Base-by-base conservation (phyloP, 78 protist genomes). In the Speleostelium caveatum region DNA sequence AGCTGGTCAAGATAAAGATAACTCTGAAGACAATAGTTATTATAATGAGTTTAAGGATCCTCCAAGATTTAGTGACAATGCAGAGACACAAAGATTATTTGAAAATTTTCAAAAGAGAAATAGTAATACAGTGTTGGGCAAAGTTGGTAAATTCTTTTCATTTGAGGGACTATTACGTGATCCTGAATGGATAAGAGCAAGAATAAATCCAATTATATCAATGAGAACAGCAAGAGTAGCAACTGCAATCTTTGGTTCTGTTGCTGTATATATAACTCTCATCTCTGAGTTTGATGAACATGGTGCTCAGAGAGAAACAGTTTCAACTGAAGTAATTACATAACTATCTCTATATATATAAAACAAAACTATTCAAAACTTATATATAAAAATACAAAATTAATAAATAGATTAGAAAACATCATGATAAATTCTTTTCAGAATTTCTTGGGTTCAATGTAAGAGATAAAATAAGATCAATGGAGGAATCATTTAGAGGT, bases 391-490 rank as follows among this genome's bases (percentile, higher is more conserved):
- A 8, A 33, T 32, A 5, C 45, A 39, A 10, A 39, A 32, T 30
- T 5, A 2, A 16, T 12, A 39, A 55, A 28, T 45, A 83, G 69
- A 26, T 83, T 30, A 83, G 79, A 69, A 22, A 69, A 21, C 28
- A 45, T 12, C 91, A 83, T 69, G 91, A 83, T 69, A 51, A 28
- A 42, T 0, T 83, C 26, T 1, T 83, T 4, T 69, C 68, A 22
- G 16, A 59, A 30, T 71, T 28, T 30, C 42, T 83, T 22, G 91
- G 79, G 36, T 59, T 69, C 6, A 39, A 67, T 60, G 61, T 69
- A 4, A 56, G 91, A 56, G 53, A 67, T 17, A 56, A 61, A 42
- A 6, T 83, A 30, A 69, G 63, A 42, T 12, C 14, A 10, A 22
- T 67, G 3, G 73, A 69, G 14, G 58, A 16, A 24, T 3, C 33